Percentiles rank a stretch among this genome's conserved stretches.
phyloP scores from a whole-genome alignment of 2,329 filamentous ascomycete species.

The Penicillium corylophilum region DNA sequence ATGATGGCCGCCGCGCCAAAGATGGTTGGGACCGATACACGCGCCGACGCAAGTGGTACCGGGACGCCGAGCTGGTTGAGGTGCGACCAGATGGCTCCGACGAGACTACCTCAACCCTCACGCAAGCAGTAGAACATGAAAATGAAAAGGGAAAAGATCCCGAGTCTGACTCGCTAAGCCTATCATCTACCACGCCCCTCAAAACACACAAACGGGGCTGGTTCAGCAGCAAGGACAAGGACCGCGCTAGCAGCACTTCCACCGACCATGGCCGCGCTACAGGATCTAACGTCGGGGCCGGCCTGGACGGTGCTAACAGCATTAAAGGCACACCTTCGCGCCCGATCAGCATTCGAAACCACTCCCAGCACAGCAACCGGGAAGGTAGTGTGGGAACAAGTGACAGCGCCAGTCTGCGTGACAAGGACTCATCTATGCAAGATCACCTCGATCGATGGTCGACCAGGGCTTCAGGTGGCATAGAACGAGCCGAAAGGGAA shows the following conservation, averaged over 20 bases:
- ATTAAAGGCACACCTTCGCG: slow-evolving; percentile 17
- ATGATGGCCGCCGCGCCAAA: slow-evolving; percentile 75
- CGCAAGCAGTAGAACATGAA: slow-evolving; percentile 23
- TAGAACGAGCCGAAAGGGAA: slow-evolving; percentile 50
- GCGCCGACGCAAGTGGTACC: slow-evolving; percentile 89
- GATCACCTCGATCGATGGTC: slow-evolving; percentile 54
- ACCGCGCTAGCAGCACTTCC: slow-evolving; percentile 23
- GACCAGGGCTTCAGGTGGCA: slow-evolving; percentile 56
- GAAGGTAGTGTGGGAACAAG: slow-evolving; percentile 29
- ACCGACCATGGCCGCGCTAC: slow-evolving; percentile 16
- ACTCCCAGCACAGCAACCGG: slow-evolving; percentile 25
- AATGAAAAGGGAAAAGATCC: slow-evolving; percentile 27
- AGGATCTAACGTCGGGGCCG: slow-evolving; percentile 8
- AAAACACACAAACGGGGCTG: slow-evolving; percentile 38
- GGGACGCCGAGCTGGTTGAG: slow-evolving; percentile 93
- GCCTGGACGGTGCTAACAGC: slow-evolving; percentile 4
- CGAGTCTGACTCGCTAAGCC: slow-evolving; percentile 28
- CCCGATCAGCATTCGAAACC: slow-evolving; percentile 33
- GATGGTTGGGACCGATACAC: slow-evolving; percentile 97
- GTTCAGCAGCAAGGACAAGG: slow-evolving; percentile 37
- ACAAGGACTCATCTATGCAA: slow-evolving; percentile 40
- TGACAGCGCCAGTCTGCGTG: slow-evolving; percentile 35
- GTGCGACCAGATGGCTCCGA: slow-evolving; percentile 48
- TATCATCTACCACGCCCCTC: slow-evolving; percentile 29
- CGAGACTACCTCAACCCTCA: slow-evolving; percentile 39